Base-by-base conservation (phyloP, 192 early-diverging fungal genomes). In the Chytriomyces confervae region DNA sequence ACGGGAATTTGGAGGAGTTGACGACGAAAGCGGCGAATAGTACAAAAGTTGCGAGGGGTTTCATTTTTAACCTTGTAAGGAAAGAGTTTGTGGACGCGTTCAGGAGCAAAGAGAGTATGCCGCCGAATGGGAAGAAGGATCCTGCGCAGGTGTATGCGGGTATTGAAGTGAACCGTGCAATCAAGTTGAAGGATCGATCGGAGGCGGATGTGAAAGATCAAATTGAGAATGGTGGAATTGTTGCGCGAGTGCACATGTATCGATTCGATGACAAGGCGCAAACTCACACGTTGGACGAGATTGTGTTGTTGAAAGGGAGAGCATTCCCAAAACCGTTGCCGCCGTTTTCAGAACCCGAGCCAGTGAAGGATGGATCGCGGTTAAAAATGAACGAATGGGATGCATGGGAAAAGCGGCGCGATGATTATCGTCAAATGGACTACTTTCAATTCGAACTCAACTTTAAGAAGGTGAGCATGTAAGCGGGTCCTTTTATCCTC, bases 41-140 rank as follows among this genome's bases (percentile, higher is more conserved):
- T 7, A 87, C 86, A 8, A 75, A 80, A 50, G 75, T 71, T 13
- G 75, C 77, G 27, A 75, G 86, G n/a, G 81, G 81, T 18, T 86
- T 86, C 63, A 82, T 87, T 60, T 87, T 79, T 65, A 84, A 79
- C 11, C 72, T 87, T 3, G 49, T 86, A 20, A 82, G 86, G 5
- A 69, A 78, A 48, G 81, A 77, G 5, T 87, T 82, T 85, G 62
- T 84, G n/a, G 61, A 61, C 23, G 86, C 46, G 0, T 84, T 46
- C 36, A 72, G 86, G n/a, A 68, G 83, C 10, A 50, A 63, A 4
- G 79, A 79, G 27, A 53, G 62, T 50, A 50, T 62, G 66, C 62
- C 47, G 1, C 43, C 8, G 45, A 45, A 45, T 18, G 72, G 80
- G 63, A 66, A 63, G 20, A 62, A 69, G 69, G 45, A 44, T 5